Evolutionary conservation across 1,284 basidiomycete genomes (phyloP).

Genomic region (Cystobasidium pallidum): DNA sequence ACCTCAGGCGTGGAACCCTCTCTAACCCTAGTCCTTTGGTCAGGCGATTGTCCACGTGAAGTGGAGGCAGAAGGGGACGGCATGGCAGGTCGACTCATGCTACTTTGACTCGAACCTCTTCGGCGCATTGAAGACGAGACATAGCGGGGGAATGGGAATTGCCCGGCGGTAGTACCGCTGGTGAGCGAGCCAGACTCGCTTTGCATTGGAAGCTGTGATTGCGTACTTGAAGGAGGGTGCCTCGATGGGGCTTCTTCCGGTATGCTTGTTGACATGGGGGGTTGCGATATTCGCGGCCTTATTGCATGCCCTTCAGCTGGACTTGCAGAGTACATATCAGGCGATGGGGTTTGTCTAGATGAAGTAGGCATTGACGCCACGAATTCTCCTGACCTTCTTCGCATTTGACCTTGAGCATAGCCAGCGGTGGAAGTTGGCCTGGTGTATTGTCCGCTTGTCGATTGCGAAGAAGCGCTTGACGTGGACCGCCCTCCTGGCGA

Average conservation of each 20-base stretch:
- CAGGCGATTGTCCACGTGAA: background rate
- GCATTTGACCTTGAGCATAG: conserved; percentile 10
- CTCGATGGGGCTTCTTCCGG: conserved; percentile 32
- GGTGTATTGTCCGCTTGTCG: background rate
- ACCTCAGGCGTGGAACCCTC: background rate
- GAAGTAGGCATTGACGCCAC: conserved; percentile 22
- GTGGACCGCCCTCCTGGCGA: conserved; percentile 1
- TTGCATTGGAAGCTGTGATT: background rate
- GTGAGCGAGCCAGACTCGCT: conserved; percentile 19
- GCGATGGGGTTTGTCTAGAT: conserved; percentile 20
- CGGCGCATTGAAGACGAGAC: conserved; percentile 27
- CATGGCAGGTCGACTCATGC: conserved; percentile 8
- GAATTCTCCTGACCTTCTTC: conserved; percentile 27
- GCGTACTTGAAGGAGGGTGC: background rate
- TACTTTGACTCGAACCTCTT: conserved; percentile 38
- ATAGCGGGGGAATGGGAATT: conserved; percentile 40
- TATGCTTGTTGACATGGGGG: conserved; percentile 41
- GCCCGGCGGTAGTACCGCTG: background rate
- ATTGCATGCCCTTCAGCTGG: conserved; percentile 24
- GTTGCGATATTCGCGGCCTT: conserved; percentile 23
- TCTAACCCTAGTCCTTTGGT: background rate
- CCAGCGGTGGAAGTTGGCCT: conserved; percentile 5
- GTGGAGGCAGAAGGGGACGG: background rate
- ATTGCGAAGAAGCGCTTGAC: background rate
- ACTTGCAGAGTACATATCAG: conserved; percentile 39